phyloP scores from a whole-genome alignment of 2,329 filamentous ascomycete species.

The Colletotrichum brevisporum region DNA sequence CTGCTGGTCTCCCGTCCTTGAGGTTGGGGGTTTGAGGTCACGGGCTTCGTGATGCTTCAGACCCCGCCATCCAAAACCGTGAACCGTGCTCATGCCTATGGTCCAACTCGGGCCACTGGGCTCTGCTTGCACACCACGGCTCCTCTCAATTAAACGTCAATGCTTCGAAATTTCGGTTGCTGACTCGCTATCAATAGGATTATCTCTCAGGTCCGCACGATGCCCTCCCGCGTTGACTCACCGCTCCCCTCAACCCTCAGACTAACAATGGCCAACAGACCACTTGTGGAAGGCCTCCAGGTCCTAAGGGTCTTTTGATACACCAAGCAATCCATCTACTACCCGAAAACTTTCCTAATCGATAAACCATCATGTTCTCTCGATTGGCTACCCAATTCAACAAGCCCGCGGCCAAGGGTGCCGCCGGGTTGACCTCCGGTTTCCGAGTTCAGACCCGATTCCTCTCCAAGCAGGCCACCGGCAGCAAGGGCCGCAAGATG shows the following conservation, averaged over 20 bases:
- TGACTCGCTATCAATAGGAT: slow-evolving; percentile 69
- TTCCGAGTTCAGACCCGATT: slow-evolving; percentile 52
- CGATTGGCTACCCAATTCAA: slow-evolving; percentile 67
- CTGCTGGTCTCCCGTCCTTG: background rate
- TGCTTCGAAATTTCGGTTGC: slow-evolving; percentile 46
- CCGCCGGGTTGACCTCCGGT: slow-evolving; percentile 53
- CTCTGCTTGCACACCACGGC: slow-evolving; percentile 12
- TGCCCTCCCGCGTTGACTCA: slow-evolving; percentile 55
- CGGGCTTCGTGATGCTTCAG: slow-evolving; percentile 29
- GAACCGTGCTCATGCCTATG: slow-evolving; percentile 26
- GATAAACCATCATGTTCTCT: slow-evolving; percentile 68
- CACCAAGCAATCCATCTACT: slow-evolving; percentile 19
- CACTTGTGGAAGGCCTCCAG: slow-evolving; percentile 68
- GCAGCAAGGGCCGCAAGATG: slow-evolving; percentile 79
- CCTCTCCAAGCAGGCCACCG: slow-evolving; percentile 61
- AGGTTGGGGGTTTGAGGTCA: slow-evolving; percentile 8
- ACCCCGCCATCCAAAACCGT: slow-evolving; percentile 34
- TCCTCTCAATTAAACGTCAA: background rate
- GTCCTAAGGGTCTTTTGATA: slow-evolving; percentile 56
- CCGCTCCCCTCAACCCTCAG: slow-evolving; percentile 48
- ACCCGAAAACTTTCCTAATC: slow-evolving; percentile 5
- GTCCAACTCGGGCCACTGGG: slow-evolving; percentile 26
- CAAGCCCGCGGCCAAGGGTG: slow-evolving; percentile 65
- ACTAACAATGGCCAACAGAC: slow-evolving; percentile 57
- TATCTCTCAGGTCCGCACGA: slow-evolving; percentile 79